Conservation (phyloP, 2,329 filamentous ascomycete genomes). For the Colletotrichum sp. region DNA sequence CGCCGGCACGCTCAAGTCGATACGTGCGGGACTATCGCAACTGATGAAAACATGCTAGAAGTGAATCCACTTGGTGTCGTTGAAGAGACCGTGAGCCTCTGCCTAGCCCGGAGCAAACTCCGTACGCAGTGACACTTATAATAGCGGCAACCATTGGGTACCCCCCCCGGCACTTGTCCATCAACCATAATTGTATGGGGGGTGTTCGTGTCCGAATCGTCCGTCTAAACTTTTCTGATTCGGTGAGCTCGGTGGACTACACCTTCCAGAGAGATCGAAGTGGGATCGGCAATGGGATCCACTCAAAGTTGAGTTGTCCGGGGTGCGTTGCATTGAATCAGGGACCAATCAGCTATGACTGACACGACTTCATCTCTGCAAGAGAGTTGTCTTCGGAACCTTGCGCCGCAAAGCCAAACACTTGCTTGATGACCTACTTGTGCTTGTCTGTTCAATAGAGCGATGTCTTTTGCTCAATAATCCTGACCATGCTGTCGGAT, state of each 20-base stretch:
- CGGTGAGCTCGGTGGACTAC: neutral
- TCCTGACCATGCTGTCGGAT: neutral
- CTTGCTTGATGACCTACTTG: neutral
- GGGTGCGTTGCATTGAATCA: neutral
- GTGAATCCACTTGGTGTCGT: neutral
- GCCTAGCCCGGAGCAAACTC: neutral
- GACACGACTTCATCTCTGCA: neutral
- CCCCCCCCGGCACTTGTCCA: too few species aligned
- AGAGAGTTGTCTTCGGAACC: neutral
- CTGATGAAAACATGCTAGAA: neutral
- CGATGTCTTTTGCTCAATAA: neutral
- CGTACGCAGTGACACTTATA: neutral
- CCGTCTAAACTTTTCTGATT: neutral
- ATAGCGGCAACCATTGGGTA: neutral
- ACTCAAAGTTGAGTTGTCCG: neutral
- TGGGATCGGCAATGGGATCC: neutral
- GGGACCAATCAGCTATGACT: constrained; percentile 8
- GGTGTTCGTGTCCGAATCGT: neutral
- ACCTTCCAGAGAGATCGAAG: neutral
- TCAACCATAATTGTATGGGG: neutral
- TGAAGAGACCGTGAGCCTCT: neutral
- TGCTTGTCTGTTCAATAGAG: neutral
- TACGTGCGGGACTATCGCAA: neutral
- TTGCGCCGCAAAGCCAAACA: neutral
- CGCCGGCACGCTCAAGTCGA: neutral